phyloP scores from a whole-genome alignment of 176 grass and related monocot species.

The Thalia dealbata region DNA sequence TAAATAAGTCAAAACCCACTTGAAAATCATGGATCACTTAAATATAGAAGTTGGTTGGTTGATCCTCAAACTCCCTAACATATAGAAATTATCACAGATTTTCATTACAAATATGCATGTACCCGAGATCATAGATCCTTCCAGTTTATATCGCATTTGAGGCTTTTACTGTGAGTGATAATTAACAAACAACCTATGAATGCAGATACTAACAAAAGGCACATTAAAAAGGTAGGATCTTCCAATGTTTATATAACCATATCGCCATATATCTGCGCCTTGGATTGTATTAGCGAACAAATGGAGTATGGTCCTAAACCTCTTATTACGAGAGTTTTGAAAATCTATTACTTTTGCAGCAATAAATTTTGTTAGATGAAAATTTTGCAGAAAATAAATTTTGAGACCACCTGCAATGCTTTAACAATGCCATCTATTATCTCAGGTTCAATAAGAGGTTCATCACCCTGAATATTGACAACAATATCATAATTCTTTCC shows the following conservation, averaged over 20 bases:
- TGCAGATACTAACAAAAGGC: too few relatives aligned
- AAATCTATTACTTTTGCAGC: not conserved
- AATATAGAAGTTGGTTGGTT: not conserved
- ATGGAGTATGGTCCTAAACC: not conserved
- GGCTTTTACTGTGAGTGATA: not conserved
- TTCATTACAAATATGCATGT: not conserved
- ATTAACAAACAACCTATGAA: too few relatives aligned
- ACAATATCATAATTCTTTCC: slow-evolving; percentile 76
- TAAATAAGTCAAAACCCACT: not conserved
- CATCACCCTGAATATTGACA: slow-evolving; percentile 97
- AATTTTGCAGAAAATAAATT: slow-evolving; percentile 23
- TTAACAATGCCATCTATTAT: slow-evolving; percentile 99
- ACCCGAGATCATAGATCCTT: not conserved
- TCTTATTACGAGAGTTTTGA: not conserved
- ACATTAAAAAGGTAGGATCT: not conserved
- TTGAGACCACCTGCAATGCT: slow-evolving; percentile 61
- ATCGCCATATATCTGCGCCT: not conserved
- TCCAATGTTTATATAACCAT: not conserved
- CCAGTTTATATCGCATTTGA: not conserved
- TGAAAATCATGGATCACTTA: not conserved
- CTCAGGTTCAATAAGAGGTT: slow-evolving; percentile 91
- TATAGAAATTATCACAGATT: too few relatives aligned
- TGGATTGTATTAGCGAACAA: not conserved
- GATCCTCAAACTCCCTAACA: not conserved
- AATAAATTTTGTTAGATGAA: too few relatives aligned